phyloP scores from a whole-genome alignment of 768 basidiomycete genomes.

The Rhodotorula kratochvilovae region DNA sequence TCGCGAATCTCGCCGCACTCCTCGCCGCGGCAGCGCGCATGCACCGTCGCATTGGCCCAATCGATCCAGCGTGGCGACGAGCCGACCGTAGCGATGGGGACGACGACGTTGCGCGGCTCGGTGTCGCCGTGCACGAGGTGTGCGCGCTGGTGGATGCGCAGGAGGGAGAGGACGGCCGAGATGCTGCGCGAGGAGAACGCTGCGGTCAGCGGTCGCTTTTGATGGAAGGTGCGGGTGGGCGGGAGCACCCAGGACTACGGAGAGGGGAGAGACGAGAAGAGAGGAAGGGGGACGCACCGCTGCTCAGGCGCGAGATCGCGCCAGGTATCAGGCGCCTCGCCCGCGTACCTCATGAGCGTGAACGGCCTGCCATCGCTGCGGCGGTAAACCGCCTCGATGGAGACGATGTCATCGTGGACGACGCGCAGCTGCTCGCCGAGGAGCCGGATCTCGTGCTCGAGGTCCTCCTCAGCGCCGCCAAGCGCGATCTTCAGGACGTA shows the following conservation, averaged over 20 bases:
- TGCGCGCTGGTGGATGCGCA: background rate
- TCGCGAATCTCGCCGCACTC: no score
- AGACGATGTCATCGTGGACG: background rate
- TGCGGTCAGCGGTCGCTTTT: background rate
- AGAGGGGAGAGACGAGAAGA: background rate
- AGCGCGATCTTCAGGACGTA: background rate
- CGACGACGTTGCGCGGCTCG: background rate
- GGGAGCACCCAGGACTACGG: no score
- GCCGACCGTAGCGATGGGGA: background rate
- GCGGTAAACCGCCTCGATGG: background rate
- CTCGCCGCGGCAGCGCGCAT: no score
- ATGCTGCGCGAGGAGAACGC: background rate
- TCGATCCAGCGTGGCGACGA: no score
- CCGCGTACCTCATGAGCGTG: background rate
- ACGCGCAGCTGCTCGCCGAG: background rate
- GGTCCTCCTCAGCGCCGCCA: background rate
- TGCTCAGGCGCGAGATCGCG: background rate
- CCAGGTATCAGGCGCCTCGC: background rate
- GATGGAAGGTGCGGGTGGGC: no score
- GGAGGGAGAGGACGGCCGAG: background rate
- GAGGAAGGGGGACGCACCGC: background rate
- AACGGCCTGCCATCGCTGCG: background rate
- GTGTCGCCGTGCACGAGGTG: background rate
- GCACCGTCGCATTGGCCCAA: no score
- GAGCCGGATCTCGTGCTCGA: background rate